Evolutionary conservation across 2,329 filamentous ascomycete genomes (phyloP).

Genomic region (Xylaria sp.): DNA sequence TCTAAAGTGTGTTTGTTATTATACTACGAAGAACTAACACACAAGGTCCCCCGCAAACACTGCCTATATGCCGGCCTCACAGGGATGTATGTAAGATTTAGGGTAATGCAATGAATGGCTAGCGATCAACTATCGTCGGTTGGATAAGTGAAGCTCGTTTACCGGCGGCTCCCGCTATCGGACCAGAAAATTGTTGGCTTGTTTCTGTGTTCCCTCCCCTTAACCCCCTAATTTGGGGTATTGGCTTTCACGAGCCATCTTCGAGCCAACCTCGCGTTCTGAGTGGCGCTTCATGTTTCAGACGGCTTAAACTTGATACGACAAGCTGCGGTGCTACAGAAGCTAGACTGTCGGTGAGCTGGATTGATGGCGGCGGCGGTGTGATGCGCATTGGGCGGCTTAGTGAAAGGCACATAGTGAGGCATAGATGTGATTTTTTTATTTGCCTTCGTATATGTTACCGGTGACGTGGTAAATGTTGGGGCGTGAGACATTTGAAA

Average conservation of each 20-base stretch:
- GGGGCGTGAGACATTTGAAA: background rate
- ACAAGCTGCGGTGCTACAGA: background rate
- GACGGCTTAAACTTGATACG: background rate
- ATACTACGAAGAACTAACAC: background rate
- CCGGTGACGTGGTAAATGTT: background rate
- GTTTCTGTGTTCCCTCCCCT: background rate
- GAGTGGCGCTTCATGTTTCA: background rate
- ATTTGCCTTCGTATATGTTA: constrained; percentile 1
- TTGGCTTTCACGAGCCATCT: background rate
- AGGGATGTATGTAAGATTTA: background rate
- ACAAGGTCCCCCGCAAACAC: background rate
- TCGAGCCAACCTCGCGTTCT: background rate
- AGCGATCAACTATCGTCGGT: background rate
- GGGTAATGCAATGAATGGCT: background rate
- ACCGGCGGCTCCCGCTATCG: too few species aligned
- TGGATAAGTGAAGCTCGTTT: background rate
- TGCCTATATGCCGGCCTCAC: background rate
- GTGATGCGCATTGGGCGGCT: background rate
- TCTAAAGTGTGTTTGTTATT: background rate
- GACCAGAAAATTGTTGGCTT: background rate
- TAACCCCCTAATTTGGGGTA: background rate
- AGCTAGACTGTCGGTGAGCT: background rate
- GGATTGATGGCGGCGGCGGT: background rate
- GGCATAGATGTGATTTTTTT: background rate
- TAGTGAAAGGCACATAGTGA: background rate